Base-by-base conservation (phyloP, 441 rosid genomes). In the Mallotus japonicus region DNA sequence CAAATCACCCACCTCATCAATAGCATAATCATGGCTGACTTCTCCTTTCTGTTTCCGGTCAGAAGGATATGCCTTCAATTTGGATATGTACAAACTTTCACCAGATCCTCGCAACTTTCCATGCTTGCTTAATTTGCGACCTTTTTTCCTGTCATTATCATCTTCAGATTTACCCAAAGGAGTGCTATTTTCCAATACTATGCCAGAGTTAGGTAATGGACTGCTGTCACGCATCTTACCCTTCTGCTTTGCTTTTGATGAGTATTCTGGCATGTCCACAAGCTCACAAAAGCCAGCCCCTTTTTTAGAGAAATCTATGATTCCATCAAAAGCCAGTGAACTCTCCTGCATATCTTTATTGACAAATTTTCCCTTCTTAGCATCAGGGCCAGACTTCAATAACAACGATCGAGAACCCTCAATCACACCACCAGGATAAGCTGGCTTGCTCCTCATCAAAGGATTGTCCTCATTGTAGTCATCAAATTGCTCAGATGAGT, bases 211-310 rank as follows among this genome's bases (percentile, higher is more conserved):
- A 76, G 78, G 81, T 67, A 79, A 80, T 58, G 87, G 88, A 79
- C 85, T 79, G 76, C 83, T 79, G 65, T 85, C 89, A 68, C 64
- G 86, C 84, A 83, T 84, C 85, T 85, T 91, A 62, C 91, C 83
- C 88, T 90, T 91, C 77, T 86, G 87, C 82, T 91, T 95, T 73
- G 82, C 83, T 86, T 89, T 90, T 67, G 80, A 79, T 67, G 81
- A 67, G 81, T 85, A 83, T 73, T 81, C 87, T 17, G 82, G 76
- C 46, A 64, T 78, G 74, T 80, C 78, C 17, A 71, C 77, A 76
- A 75, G 84, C 71, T 89, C 94, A 67, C 77, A 77, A 71, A 73
- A 70, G 67, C 81, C 56, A 22, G 73, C 83, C 62, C 55, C 67
- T 75, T 81, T 84, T 60, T 71, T 84, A 74, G 90, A 78, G 57